These are phyloP conservation scores for Leptomonas pyrrhocoris DNA, from an alignment of 208 protist genomes.

Conservation along the genomic window DNA sequence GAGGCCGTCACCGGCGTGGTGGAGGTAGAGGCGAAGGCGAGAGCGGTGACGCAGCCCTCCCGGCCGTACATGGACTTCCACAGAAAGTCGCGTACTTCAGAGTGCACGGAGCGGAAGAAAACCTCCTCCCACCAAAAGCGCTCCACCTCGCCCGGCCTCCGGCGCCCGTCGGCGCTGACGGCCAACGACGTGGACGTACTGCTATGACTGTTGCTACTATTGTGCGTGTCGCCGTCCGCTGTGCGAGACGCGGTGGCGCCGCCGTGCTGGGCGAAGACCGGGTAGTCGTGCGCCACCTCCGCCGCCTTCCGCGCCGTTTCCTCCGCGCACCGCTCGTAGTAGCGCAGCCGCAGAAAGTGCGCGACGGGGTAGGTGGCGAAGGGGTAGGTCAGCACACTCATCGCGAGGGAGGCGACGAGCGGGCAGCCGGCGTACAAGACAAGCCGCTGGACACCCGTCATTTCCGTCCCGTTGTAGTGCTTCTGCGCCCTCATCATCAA, in stretches of 20 bases:
- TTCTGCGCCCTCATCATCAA: slow-evolving; percentile 15
- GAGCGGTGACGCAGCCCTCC: not conserved
- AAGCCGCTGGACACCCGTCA: slow-evolving; percentile 18
- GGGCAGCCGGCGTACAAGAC: slow-evolving; percentile 33
- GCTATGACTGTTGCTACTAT: not conserved
- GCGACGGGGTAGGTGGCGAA: slow-evolving; percentile 31
- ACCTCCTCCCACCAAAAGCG: slow-evolving; percentile 29
- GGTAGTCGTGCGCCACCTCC: slow-evolving; percentile 28
- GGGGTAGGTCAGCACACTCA: slow-evolving; percentile 35
- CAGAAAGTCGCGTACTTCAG: slow-evolving; percentile 28
- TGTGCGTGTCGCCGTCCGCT: not conserved
- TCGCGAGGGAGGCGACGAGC: slow-evolving; percentile 26
- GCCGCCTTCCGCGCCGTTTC: not conserved
- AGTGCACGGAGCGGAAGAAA: slow-evolving; percentile 16
- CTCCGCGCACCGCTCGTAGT: slow-evolving; percentile 37
- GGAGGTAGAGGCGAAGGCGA: not conserved
- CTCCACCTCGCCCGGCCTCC: slow-evolving; percentile 2
- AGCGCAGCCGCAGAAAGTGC: slow-evolving; percentile 41
- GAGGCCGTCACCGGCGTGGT: slow-evolving; percentile 8
- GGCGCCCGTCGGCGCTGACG: not conserved
- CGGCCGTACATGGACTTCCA: slow-evolving; percentile 21
- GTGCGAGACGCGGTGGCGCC: not conserved
- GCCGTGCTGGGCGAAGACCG: not conserved
- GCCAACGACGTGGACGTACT: slow-evolving; percentile 1
- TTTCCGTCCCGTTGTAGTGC: slow-evolving; percentile 9